Base-by-base conservation (phyloP, 352 stramenopile genomes). In the Globisporangium paroecandrum region DNA sequence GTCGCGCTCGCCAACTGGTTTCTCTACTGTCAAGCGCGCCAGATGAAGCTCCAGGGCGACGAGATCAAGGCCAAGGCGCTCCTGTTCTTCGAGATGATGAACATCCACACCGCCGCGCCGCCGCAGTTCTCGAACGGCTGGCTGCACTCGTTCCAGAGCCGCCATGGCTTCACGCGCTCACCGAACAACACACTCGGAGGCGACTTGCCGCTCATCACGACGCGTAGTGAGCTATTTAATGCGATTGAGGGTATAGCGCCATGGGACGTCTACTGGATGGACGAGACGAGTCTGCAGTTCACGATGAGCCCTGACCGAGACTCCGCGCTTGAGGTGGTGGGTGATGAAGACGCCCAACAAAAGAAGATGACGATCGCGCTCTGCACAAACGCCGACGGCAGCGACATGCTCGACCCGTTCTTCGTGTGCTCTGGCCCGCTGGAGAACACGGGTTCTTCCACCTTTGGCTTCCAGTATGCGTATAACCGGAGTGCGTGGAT, bases 81-180 rank as follows among this genome's bases (percentile, higher is more conserved):
- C 9, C 67, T 77, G 0, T 89, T 92, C 65, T 91, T 86, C 63
- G 84, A 89, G 34, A 64, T 90, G 18, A 75, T 94, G 78, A 68
- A 72, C 1, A 69, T 79, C 29, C 72, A 82, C n/a, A 71, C 73
- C 18, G 68, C 70, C 47, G 68, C 82, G 10, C 76, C 80, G 53
- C 86, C 85, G 41, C 82, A 91, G 70, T 95, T 95, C 65, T 95
- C 85, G n/a, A 95, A 95, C 68, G 87, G 87, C 1, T 95, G 87
- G 87, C 79, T 95, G 76, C 85, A 91, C 64, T 93, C 84, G 34
- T 95, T 93, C 62, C 87, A 93, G 74, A 80, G 76, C 4, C 76
- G 86, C 51, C 83, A 94, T 58, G 83, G 85, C 0, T 93, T 93
- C 62, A 83, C 81, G 34, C 73, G 74, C 38, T 74, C 69, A 18